Evolutionary conservation across 169 alveolate genomes (phyloP), one percentile per base, ranked within the genome.

Genomic region (Cryptosporidium parvum): DNA sequence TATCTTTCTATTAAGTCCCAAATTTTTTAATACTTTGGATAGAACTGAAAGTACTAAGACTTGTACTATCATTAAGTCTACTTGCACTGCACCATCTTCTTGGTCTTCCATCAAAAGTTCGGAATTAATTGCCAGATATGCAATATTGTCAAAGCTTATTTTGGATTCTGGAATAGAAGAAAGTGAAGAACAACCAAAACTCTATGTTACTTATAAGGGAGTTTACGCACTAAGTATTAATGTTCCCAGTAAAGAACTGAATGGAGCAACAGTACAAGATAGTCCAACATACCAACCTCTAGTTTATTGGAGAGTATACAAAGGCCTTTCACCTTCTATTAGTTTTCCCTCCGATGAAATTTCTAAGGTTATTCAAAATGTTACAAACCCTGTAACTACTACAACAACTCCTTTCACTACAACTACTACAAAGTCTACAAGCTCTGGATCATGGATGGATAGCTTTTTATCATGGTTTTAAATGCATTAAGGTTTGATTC

Each of bases 221-320:
- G 70, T 29, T 37, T 62, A 61, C 12, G 75, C 59, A 3, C 75
- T 56, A 6, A 35, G 51, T 62, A 5, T 80, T 21, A 37, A 51
- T 12, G 37, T 80, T 21, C 52, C 89, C 6, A 51, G 45, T 26
- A 23, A 35, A 16, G 70, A 21, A 10, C 23, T 80, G 5, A 80
- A 59, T 62, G 73, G 69, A 59, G 68, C 68, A n/a, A 31, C 89
- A 16, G 68, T 59, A 16, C 56, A 45, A 39, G 75, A 80, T 31
- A 80, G 89, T 62, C 89, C 89, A 61, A 16, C 75, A 21, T 62
- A 62, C 21, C 89, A 80, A 80, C 75, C 89, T 37, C 42, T 62
- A 29, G 68, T 80, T n/a, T 80, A 80, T 42, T 62, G 65, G 61
- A 80, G 65, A 9, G 18, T 80, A 3, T 42, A 44, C 51, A 26